Conservation (phyloP, 176 grass and related monocot species). For the Luzula sylvatica region DNA sequence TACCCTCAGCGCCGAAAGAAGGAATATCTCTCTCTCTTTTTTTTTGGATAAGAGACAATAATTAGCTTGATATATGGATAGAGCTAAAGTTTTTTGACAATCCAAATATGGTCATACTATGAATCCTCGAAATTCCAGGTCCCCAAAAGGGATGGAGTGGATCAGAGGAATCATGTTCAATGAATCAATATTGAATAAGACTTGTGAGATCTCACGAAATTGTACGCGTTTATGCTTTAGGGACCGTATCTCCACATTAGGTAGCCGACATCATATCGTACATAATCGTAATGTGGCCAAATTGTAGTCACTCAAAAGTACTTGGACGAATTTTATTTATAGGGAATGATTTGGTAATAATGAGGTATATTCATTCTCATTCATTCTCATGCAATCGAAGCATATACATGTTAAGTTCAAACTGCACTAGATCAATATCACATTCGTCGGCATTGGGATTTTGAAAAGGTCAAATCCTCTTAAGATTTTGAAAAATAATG, state of each 20-base stretch:
- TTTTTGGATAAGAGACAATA: conserved; percentile 12
- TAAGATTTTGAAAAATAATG: too few species aligned
- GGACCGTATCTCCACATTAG: conserved; percentile 14
- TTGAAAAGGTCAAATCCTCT: too few species aligned
- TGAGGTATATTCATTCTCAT: too few species aligned
- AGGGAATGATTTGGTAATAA: too few species aligned
- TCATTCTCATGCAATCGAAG: too few species aligned
- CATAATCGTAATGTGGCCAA: conserved; percentile 4
- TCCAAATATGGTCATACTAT: conserved; percentile 6
- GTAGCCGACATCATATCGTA: neutral
- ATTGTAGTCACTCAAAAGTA: conserved; percentile 6
- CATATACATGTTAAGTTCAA: too few species aligned
- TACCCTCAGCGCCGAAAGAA: conserved; percentile 1
- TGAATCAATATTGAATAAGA: neutral
- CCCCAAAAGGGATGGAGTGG: neutral
- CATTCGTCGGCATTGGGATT: too few species aligned
- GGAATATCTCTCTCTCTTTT: neutral
- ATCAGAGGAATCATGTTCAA: neutral
- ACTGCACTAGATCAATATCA: too few species aligned
- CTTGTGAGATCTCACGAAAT: neutral
- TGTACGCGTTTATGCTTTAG: neutral
- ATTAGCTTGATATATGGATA: conserved; percentile 19
- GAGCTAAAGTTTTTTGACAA: conserved; percentile 1
- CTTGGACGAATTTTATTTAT: too few species aligned
- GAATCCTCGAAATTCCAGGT: neutral